Base-by-base conservation (phyloP, 441 rosid species). In the Mallotus repandus region DNA sequence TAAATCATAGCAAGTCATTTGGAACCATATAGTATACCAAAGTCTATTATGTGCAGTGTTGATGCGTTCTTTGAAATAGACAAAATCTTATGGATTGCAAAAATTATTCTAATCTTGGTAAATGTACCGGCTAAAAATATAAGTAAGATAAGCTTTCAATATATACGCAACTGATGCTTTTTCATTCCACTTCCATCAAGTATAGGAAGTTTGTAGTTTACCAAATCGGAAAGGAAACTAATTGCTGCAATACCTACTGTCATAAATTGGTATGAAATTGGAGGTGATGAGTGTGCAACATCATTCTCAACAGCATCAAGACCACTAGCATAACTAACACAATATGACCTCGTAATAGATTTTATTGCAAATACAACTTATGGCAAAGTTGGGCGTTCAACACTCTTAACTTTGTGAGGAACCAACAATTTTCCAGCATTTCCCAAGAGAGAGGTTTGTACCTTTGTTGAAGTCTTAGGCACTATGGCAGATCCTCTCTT, bases 1-100 rank as follows among this genome's bases (percentile, higher is more conserved):
- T 76, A 74, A 71, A 89, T 89, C 50, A 89, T 75, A n/a, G 78
- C 56, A 22, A 89, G 91, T 90, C 91, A 89, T 68, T 89, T 90
- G 83, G 88, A 86, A 60, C 94, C 94, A 69, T 87, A 84, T 58
- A 80, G 75, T 50, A 95, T 88, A 3, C 98, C 99, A 58, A 95
- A 92, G 77, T 95, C 97, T 56, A 95, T 81, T 38, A 88, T 81
- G 69, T 89, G 90, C 63, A 87, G 77, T 2, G 79, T 73, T 38
- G 75, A 62, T 78, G 85, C 90, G 46, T 77, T 81, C 76, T 74
- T 73, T 11, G 88, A 65, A 22, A 76, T 71, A n/a, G 54, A 64
- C 50, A 76, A n/a, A 55, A 82, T 76, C 9, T 22, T 79, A 56
- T 74, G 76, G 68, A 82, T 85, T 14, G 91, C 84, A 79, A 83